Evolutionary conservation across 306 rosid species (phyloP), one percentile per base, ranked within the genome.

Genomic region (Vigna hirtella): DNA sequence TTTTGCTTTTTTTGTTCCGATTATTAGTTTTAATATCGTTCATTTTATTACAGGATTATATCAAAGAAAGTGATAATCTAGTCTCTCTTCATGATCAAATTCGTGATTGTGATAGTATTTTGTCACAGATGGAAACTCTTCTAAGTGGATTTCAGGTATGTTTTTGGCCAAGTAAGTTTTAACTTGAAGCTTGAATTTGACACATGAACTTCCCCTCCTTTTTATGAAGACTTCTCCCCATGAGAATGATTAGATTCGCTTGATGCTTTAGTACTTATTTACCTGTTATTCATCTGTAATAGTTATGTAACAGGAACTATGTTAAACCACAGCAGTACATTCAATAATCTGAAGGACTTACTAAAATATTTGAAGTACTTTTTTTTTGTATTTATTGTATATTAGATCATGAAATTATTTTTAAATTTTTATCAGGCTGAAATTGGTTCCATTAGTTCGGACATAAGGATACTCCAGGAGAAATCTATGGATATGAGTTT

Each of bases 401-500:
- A 52, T 42, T 13, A 13, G 71, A 79, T 49, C 67, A 43, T 69
- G 40, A 74, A 43, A 73, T 78, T 11, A 30, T 32, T 73, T 75
- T 65, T 80, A 65, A 58, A 42, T 58, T 66, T 67, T 56, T 20
- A 34, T 81, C 95, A 94, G 99, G 70, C 83, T 42, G 98, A 95
- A 83, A 95, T 95, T 86, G 99, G 98, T 86, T 95, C 98, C 49
- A 95, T 95, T 66, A 95, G 98, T 86, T 90, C 99, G 53, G 99
- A 95, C 85, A 95, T 95, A 80, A 95, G 93, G 79, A 85, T 95
- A 77, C 97, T 95, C 70, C 99, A 95, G 74, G 98, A 92, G 92
- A 95, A 92, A 87, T 95, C 98, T 75, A 89, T 92, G 97, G 98
- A 92, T 82, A 95, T 95, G 98, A 96, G 98, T 65, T 79, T 93